Percentiles rank a stretch among this genome's conserved stretches.
These are phyloP conservation scores for Canariomyces notabilis DNA, from an alignment of 2,329 filamentous ascomycete genomes.

Conservation along the genomic window DNA sequence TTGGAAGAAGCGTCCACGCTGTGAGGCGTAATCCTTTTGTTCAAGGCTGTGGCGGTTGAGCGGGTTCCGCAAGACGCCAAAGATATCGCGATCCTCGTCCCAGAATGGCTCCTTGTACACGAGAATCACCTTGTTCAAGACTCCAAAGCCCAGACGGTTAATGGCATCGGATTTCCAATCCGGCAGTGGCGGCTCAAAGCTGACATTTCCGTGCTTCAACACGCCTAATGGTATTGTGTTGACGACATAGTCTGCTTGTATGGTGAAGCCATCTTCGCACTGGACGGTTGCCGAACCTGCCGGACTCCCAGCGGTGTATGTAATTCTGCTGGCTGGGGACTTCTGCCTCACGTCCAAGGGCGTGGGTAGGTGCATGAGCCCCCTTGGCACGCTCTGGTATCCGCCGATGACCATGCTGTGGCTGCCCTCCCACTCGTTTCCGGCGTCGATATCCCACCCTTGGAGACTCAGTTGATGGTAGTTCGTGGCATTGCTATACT, in stretches of 20 bases:
- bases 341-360: slow-evolving; percentile 73
- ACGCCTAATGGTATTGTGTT: slow-evolving; percentile 88
- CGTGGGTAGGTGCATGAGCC: slow-evolving; percentile 70
- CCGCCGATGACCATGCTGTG: slow-evolving; percentile 92
- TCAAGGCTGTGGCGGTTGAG: slow-evolving; percentile 63
- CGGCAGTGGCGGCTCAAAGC: slow-evolving; percentile 89
- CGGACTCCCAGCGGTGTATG: slow-evolving; percentile 50
- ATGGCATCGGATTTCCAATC: slow-evolving; percentile 80
- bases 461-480: slow-evolving; percentile 81
- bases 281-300: slow-evolving; percentile 55
- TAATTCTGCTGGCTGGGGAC: slow-evolving; percentile 66
- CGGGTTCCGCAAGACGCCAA: slow-evolving; percentile 80
- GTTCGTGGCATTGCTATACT: slow-evolving; percentile 93
- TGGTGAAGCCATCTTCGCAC: slow-evolving; percentile 68
- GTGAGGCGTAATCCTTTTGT: slow-evolving; percentile 72
- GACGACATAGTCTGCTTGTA: slow-evolving; percentile 87
- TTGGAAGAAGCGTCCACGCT: slow-evolving; percentile 89
- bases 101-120: slow-evolving; percentile 89
- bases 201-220: slow-evolving; percentile 72
- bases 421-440: slow-evolving; percentile 93
- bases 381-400: slow-evolving; percentile 89
- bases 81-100: slow-evolving; percentile 86
- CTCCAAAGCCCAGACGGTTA: slow-evolving; percentile 79
- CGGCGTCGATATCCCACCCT: slow-evolving; percentile 95
- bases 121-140: slow-evolving; percentile 91